phyloP scores from a whole-genome alignment of 2,329 filamentous ascomycete species.

The Tolypocladium tundrense region DNA sequence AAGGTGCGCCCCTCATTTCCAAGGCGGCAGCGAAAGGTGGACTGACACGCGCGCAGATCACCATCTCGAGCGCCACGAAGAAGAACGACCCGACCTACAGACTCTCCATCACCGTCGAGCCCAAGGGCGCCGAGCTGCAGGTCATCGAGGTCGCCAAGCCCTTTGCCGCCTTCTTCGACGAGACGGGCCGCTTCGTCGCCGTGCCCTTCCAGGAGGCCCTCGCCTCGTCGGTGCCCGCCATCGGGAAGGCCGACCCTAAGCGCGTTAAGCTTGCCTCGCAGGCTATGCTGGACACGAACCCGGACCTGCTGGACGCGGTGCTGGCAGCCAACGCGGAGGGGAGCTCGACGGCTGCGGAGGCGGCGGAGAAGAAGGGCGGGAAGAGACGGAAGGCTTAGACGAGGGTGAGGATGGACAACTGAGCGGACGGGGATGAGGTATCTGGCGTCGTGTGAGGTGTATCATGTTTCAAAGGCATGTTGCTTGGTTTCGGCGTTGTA shows the following conservation, averaged over 20 bases:
- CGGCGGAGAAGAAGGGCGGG: slow-evolving; percentile 28
- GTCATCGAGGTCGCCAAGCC: slow-evolving; percentile 48
- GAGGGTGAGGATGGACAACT: background rate
- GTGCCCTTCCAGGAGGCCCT: slow-evolving; percentile 71
- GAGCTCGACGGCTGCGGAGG: slow-evolving; percentile 20
- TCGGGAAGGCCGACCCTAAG: slow-evolving; percentile 57
- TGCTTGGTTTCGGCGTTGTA: background rate
- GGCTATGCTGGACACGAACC: slow-evolving; percentile 26
- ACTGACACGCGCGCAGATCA: slow-evolving; percentile 41
- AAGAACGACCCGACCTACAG: slow-evolving; percentile 79
- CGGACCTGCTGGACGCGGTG: slow-evolving; percentile 39
- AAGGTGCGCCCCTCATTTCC: slow-evolving; percentile 36
- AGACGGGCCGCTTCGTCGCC: slow-evolving; percentile 58
- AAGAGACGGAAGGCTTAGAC: slow-evolving; percentile 36
- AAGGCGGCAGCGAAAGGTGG: too few relatives aligned
- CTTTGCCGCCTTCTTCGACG: slow-evolving; percentile 71
- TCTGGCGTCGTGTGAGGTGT: background rate
- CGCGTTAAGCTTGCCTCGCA: slow-evolving; percentile 30
- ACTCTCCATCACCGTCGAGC: slow-evolving; percentile 51
- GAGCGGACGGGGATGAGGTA: too few relatives aligned
- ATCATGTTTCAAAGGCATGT: background rate
- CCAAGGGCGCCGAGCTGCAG: slow-evolving; percentile 25
- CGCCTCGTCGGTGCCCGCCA: slow-evolving; percentile 53
- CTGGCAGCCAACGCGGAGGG: slow-evolving; percentile 23
- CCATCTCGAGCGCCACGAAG: slow-evolving; percentile 59